Percentiles rank a stretch among this genome's conserved stretches.
Evolutionary conservation across 139 green algal genomes (phyloP).

Genomic region (Chlorella sp.): DNA sequence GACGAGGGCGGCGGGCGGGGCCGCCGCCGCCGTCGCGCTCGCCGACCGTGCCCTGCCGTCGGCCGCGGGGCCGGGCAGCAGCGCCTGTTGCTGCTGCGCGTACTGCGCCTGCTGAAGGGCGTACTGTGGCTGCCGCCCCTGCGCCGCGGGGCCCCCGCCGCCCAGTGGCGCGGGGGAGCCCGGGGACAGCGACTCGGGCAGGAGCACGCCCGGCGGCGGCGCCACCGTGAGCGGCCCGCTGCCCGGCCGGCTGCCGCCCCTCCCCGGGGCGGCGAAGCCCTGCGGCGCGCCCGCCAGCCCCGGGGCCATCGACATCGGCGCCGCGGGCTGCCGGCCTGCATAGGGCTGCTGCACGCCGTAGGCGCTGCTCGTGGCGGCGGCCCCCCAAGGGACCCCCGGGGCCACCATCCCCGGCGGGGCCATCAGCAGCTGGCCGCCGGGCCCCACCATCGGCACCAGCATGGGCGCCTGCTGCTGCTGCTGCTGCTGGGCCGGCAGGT

Average conservation of each 20-base stretch:
- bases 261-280: neutral
- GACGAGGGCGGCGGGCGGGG: too few relatives aligned
- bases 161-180: neutral
- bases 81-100: neutral
- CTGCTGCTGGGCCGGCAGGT: neutral
- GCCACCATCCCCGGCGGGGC: too few relatives aligned
- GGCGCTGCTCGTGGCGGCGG: too few relatives aligned
- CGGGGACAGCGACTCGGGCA: constrained; percentile 25
- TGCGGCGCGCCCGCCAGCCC: neutral
- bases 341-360: neutral
- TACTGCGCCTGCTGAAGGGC: neutral
- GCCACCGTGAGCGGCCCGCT: neutral
- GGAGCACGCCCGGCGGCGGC: constrained; percentile 9
- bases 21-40: too few relatives aligned
- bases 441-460: neutral
- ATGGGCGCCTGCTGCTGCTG: neutral
- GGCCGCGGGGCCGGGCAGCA: too few relatives aligned
- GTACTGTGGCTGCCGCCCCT: neutral
- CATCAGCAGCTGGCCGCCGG: neutral
- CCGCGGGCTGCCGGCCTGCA: neutral
- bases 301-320: neutral
- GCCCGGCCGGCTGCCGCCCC: neutral
- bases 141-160: too few relatives aligned
- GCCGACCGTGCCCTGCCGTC: too few relatives aligned
- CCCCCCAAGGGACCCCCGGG: too few relatives aligned